Evolutionary conservation across 2,329 filamentous ascomycete genomes (phyloP).

Genomic region (Botryotinia convoluta): DNA sequence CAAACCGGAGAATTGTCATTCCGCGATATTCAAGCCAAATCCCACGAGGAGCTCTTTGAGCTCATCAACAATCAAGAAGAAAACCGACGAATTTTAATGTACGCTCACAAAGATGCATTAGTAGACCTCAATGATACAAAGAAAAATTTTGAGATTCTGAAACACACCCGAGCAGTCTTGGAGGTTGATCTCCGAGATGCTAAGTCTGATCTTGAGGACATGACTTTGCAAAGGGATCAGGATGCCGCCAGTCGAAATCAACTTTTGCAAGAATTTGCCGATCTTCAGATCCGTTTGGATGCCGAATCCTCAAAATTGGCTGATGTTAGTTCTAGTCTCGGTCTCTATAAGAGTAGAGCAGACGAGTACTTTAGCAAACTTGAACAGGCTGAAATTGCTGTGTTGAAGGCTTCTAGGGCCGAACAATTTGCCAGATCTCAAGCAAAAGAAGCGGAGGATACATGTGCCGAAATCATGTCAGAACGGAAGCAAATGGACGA

Average conservation of each 20-base stretch:
- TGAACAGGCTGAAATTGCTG: constrained; percentile 93
- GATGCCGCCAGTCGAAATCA: constrained; percentile 85
- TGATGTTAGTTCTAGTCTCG: constrained; percentile 80
- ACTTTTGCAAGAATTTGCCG: constrained; percentile 86
- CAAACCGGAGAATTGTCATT: constrained; percentile 83
- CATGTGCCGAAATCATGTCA: constrained; percentile 83
- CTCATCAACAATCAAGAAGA: constrained; percentile 92
- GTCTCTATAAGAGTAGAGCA: constrained; percentile 84
- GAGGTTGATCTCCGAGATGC: constrained; percentile 87
- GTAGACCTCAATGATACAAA: constrained; percentile 85
- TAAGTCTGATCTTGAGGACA: constrained; percentile 78
- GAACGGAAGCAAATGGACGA: constrained; percentile 89
- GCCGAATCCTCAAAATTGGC: constrained; percentile 80
- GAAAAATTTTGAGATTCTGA: constrained; percentile 80
- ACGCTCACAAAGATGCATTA: constrained; percentile 81
- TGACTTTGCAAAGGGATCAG: constrained; percentile 75
- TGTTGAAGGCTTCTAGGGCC: constrained; percentile 85
- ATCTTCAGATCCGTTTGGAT: constrained; percentile 89
- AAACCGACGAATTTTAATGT: constrained; percentile 74
- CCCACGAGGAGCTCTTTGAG: constrained; percentile 90
- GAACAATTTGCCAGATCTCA: constrained; percentile 93
- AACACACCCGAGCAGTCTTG: constrained; percentile 72
- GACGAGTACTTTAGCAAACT: constrained; percentile 98
- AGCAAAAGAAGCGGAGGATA: constrained; percentile 86
- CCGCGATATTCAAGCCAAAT: constrained; percentile 87